phyloP scores from a whole-genome alignment of 257 asterid genomes.

The Fraxinus anomala region DNA sequence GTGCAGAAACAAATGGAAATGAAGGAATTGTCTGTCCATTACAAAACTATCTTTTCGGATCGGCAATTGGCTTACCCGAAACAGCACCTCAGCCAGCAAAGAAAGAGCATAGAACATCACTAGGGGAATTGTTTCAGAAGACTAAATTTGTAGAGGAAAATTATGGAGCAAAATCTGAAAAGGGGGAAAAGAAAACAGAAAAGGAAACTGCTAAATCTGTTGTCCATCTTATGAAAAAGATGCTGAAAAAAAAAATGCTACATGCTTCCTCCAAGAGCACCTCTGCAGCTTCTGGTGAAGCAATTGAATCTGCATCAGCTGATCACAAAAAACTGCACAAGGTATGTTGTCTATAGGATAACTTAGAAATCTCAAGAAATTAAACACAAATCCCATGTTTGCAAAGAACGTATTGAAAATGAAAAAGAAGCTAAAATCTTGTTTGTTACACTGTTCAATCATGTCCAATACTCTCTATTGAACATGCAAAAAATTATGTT shows the following conservation, averaged over 20 bases:
- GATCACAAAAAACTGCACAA: slow-evolving; percentile 63
- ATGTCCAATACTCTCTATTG: background rate
- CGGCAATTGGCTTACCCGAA: slow-evolving; percentile 64
- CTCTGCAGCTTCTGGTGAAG: slow-evolving; percentile 43
- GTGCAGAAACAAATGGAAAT: slow-evolving; percentile 46
- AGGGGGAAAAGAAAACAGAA: slow-evolving; percentile 54
- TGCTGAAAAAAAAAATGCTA: slow-evolving; percentile 56
- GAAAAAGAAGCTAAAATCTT: too few relatives aligned
- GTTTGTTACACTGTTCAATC: background rate
- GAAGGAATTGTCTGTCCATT: slow-evolving; percentile 72
- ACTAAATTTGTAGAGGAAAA: slow-evolving; percentile 65
- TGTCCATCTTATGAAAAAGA: slow-evolving; percentile 64
- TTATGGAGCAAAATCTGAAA: slow-evolving; percentile 46
- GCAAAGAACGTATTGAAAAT: background rate
- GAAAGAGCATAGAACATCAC: slow-evolving; percentile 77
- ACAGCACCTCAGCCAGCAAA: slow-evolving; percentile 39
- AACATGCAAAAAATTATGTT: background rate
- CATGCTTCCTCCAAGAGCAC: slow-evolving; percentile 50
- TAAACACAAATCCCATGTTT: background rate
- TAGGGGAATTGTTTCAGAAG: slow-evolving; percentile 93
- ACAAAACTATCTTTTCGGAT: slow-evolving; percentile 81
- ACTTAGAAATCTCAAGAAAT: background rate
- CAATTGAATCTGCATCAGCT: slow-evolving; percentile 52
- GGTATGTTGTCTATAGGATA: slow-evolving; percentile 34
- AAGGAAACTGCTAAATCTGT: slow-evolving; percentile 71